Evolutionary conservation across 345 rosid genomes (phyloP).

Genomic region (Sonneratia caseolaris): DNA sequence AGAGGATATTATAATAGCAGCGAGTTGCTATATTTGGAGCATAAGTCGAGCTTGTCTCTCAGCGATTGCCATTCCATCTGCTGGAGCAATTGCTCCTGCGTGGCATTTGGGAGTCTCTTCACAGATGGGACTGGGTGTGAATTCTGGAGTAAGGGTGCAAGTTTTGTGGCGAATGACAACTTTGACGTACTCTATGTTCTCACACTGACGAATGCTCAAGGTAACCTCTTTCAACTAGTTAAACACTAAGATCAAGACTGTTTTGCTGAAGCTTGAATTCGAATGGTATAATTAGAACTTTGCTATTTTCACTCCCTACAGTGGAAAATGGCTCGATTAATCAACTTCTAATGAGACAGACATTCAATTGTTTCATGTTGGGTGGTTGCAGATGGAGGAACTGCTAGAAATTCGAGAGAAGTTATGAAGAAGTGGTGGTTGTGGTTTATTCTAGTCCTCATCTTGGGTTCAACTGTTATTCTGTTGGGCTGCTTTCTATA

Average conservation of each 20-base stretch:
- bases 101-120: conserved; percentile 23
- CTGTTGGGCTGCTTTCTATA: conserved; percentile 4
- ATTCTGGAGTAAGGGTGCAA: conserved; percentile 33
- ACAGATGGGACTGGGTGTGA: conserved; percentile 34
- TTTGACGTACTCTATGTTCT: conserved; percentile 25
- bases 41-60: conserved; percentile 19
- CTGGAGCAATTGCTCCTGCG: conserved; percentile 55
- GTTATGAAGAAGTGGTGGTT: conserved; percentile 9
- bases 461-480: background rate
- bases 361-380: background rate
- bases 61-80: conserved; percentile 52
- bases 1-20: conserved; percentile 29
- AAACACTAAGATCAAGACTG: no score
- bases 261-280: no score
- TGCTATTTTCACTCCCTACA: background rate
- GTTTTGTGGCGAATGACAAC: conserved; percentile 20
- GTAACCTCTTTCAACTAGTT: background rate
- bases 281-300: no score
- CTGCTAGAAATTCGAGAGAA: background rate
- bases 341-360: background rate
- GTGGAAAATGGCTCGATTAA: background rate
- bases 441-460: conserved; percentile 7
- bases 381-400: background rate
- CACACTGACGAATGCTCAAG: background rate
- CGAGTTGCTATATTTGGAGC: conserved; percentile 7